phyloP scores from a whole-genome alignment of 495 filamentous ascomycete species.

The Penicillium angulare region DNA sequence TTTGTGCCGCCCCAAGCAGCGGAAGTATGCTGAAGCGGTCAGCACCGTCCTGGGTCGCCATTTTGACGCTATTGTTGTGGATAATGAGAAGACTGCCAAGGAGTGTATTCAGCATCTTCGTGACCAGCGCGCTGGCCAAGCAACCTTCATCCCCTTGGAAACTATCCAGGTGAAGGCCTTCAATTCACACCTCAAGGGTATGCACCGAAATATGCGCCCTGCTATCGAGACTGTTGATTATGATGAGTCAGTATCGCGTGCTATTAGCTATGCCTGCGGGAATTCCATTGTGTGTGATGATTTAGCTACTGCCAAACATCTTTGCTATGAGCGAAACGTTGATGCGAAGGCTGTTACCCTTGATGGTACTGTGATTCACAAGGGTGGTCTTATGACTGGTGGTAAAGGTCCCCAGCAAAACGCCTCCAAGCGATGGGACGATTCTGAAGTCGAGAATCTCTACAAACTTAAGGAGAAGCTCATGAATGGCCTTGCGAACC shows the following conservation, averaged over 20 bases:
- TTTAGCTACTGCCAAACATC: conserved; percentile 76
- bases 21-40: conserved; percentile 90
- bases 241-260: conserved; percentile 79
- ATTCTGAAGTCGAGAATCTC: conserved; percentile 81
- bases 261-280: conserved; percentile 91
- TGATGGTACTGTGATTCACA: conserved; percentile 91
- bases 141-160: conserved; percentile 93
- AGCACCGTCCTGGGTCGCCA: conserved; percentile 89
- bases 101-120: conserved; percentile 94
- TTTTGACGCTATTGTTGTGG: conserved; percentile 93
- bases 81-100: conserved; percentile 89
- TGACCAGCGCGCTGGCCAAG: conserved; percentile 78
- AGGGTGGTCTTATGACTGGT: conserved; percentile 97
- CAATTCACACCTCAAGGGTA: conserved; percentile 86
- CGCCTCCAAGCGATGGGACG: conserved; percentile 84
- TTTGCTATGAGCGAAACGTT: conserved; percentile 81
- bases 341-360: conserved; percentile 93
- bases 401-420: conserved; percentile 73
- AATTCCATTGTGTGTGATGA: conserved; percentile 95
- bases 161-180: conserved; percentile 91
- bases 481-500: conserved; percentile 64
- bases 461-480: conserved; percentile 69
- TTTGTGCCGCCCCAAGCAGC: conserved; percentile 92
- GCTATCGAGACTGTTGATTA: conserved; percentile 97
- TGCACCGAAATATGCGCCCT: conserved; percentile 78